Base-by-base conservation (phyloP, 1,284 basidiomycete genomes). In the Caloboletus firmus region DNA sequence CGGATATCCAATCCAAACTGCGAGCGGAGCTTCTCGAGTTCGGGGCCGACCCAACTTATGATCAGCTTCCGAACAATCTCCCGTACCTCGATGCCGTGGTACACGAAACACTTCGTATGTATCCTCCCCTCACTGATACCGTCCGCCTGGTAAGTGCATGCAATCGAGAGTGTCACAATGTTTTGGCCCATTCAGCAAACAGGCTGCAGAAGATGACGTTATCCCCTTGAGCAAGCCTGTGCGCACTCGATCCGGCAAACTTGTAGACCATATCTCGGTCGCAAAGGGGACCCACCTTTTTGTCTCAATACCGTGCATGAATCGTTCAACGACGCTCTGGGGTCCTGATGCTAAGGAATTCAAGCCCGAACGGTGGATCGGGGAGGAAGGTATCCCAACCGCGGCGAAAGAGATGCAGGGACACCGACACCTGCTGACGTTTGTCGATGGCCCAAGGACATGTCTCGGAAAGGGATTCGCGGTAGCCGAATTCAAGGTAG, bases 151-250 rank as follows among this genome's bases (percentile, higher is more conserved):
- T 76, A 17, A 62, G 70, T 71, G 6, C 12, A 13, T 3, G 2
- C n/a, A 1, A 20, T n/a, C 0, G 0, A 18, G 20, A 0, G 9
- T 26, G 40, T 31, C 11, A 17, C 31, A 5, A 5, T n/a, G 5
- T 31, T 31, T 37, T 41, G 11, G 56, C 5, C 10, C 18, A 41
- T 39, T 13, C 11, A 6, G 17, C 0, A 24, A n/a, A 45, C 71
- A 70, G 79, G 81, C 65, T 1, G 55, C 67, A 24, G 65, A 81
- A 70, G 80, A 84, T 57, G 81, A 84, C 51, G 62, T 82, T 2
- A 74, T 85, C 20, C 83, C 81, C 0, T 72, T 84, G 50, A 72
- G 69, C 36, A 57, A 61, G 5, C 80, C 79, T 1, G 55, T 82
- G 30, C 62, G 58, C 9, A 76, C 75, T 0, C 51, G 62, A 4